Evolutionary conservation across 1,284 basidiomycete genomes (phyloP).

Genomic region (Cystobasidium slooffiae): DNA sequence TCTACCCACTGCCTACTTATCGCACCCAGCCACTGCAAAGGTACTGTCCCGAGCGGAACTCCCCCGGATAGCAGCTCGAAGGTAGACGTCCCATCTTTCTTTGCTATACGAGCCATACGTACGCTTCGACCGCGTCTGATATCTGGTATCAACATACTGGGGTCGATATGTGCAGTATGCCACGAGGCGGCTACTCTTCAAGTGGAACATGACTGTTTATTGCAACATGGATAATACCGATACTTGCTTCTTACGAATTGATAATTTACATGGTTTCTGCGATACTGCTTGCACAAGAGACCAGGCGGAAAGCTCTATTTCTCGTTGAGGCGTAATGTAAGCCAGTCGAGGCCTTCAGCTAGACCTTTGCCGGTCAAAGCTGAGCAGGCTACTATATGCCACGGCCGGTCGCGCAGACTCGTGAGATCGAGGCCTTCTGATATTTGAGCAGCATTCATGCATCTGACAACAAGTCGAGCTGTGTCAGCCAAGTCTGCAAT

Average conservation of each 20-base stretch:
- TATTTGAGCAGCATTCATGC: constrained; percentile 41
- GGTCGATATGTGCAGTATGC: too few relatives aligned
- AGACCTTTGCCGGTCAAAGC: constrained; percentile 39
- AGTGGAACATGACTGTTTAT: background rate
- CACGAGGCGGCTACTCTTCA: too few relatives aligned
- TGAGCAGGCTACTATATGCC: constrained; percentile 43
- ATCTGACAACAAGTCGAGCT: constrained; percentile 2
- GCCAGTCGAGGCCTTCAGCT: constrained; percentile 38
- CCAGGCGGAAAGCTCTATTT: constrained; percentile 1
- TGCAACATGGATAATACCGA: background rate
- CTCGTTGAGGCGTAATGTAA: constrained; percentile 32
- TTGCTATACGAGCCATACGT: too few relatives aligned
- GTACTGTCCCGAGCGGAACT: too few relatives aligned
- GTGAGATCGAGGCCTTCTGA: constrained; percentile 39
- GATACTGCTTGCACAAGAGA: background rate
- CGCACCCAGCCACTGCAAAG: too few relatives aligned
- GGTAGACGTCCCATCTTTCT: too few relatives aligned
- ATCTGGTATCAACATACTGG: too few relatives aligned
- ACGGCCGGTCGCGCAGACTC: constrained; percentile 34
- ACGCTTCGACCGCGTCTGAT: too few relatives aligned
- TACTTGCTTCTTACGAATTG: too few relatives aligned
- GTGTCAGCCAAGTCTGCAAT: background rate
- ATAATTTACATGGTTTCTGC: too few relatives aligned
- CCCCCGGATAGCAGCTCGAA: too few relatives aligned
- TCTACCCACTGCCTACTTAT: too few relatives aligned